Evolutionary conservation across 495 filamentous ascomycete genomes (phyloP), one percentile per base, ranked within the genome.

Genomic region (Terfezia boudieri): DNA sequence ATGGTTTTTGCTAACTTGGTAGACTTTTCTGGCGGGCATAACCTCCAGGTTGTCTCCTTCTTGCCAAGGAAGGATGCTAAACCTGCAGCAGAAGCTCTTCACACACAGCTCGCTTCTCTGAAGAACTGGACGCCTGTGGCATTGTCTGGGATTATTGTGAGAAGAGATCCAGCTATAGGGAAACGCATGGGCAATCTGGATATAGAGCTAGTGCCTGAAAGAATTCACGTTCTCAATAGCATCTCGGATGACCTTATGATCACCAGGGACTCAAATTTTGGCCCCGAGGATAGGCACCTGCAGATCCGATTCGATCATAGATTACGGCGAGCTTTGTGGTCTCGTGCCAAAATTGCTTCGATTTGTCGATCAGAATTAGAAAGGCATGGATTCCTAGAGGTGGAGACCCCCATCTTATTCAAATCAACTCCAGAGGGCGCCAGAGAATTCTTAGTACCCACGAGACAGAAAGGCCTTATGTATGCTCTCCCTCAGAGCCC

Each of bases 361-460:
- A 53, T 67, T 37, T 74, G 82, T 54, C 72, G 80, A 17, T 61
- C 71, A 23, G 66, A 73, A 9, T 68, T 90, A 52, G 62, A 68
- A 17, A 58, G 66, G 0, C 63, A 69, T 8, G 69, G 68, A 0
- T 94, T 94, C 59, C 65, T 76, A 7, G 84, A 95, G 57, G 74
- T 95, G 43, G 92, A 96, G 61, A 98, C 90, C 0, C 90, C 90
- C 2, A 66, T 94, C 12, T 71, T 98, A 14, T 98, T 98, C 75
- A 96, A 94, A 71, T 94, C 89, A 4, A 96, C 92, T 0, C 89
- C 90, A 0, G 90, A 98, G 69, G 90, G 90, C 9, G 92, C 90
- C 1, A 71, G 89, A 32, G 90, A 98, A 67, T 98, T 96, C 58
- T 62, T 98, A n/a, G 87, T 98, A 4, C 90, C 90, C 0, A 92